phyloP scores from a whole-genome alignment of 768 basidiomycete species.

The Lepiota venenata region DNA sequence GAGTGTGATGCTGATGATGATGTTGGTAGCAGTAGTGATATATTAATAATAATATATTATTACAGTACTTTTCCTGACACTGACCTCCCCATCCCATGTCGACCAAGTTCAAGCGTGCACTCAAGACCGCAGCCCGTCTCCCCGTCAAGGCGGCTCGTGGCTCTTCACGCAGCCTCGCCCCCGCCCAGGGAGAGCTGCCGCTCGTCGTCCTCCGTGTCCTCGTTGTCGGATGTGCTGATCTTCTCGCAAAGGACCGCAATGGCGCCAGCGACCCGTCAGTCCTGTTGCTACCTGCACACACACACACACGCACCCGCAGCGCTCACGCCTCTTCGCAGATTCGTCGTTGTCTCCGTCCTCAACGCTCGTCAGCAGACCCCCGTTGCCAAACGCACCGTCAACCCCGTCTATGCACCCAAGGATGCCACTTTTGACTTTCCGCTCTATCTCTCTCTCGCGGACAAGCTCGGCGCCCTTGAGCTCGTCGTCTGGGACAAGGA shows the following conservation, averaged over 20 bases:
- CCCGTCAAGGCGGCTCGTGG: conserved; percentile 24
- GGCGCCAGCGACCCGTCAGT: conserved; percentile 79
- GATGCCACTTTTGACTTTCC: conserved; percentile 91
- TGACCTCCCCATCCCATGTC: too few species aligned
- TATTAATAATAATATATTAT: too few species aligned
- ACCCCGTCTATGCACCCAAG: conserved; percentile 61
- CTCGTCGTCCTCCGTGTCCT: conserved; percentile 66
- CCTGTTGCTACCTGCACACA: background rate
- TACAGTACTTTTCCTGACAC: too few species aligned
- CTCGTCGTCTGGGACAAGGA: conserved; percentile 95
- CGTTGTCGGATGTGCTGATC: conserved; percentile 58
- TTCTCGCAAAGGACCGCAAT: conserved; percentile 62
- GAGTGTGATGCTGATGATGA: too few species aligned
- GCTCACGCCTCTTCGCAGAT: conserved; percentile 37
- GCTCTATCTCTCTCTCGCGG: conserved; percentile 72
- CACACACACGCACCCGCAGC: background rate
- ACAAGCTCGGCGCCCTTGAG: conserved; percentile 72
- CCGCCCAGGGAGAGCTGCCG: conserved; percentile 60
- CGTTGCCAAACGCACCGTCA: conserved; percentile 66
- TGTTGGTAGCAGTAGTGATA: background rate
- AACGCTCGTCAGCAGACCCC: conserved; percentile 67
- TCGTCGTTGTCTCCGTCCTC: conserved; percentile 64
- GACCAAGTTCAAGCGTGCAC: conserved; percentile 51
- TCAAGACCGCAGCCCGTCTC: conserved; percentile 56
- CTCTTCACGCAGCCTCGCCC: conserved; percentile 22